These are phyloP conservation scores for Cryomyces minteri DNA, from an alignment of 495 filamentous ascomycete species.

Conservation along the genomic window DNA sequence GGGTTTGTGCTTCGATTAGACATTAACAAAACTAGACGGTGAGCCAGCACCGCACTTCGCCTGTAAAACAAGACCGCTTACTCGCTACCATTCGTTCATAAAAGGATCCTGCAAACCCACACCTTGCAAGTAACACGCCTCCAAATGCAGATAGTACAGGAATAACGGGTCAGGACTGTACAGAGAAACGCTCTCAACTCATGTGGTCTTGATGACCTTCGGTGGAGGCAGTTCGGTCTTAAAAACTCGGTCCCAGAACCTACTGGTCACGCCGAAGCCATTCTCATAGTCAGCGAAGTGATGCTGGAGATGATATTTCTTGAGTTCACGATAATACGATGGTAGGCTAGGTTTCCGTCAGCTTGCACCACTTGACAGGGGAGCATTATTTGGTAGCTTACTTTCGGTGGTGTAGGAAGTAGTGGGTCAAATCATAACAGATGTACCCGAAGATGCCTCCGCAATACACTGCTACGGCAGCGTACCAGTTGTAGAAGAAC, in stretches of 20 bases:
- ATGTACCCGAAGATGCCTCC: slow-evolving; percentile 93
- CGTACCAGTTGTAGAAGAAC: slow-evolving; percentile 73
- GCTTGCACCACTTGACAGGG: slow-evolving; percentile 1
- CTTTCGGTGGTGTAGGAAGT: slow-evolving; percentile 97
- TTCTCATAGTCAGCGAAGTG: slow-evolving; percentile 95
- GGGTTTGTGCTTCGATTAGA: too few relatives aligned
- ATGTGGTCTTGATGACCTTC: slow-evolving; percentile 21
- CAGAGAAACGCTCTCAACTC: background rate
- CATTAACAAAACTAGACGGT: too few relatives aligned
- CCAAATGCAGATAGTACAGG: background rate
- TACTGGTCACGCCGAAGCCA: slow-evolving; percentile 96
- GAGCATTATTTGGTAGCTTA: slow-evolving; percentile 21
- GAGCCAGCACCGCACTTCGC: too few relatives aligned
- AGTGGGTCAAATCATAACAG: slow-evolving; percentile 94
- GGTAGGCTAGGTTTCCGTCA: slow-evolving; percentile 37
- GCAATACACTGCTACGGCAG: slow-evolving; percentile 58
- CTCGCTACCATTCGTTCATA: too few relatives aligned
- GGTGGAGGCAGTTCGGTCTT: slow-evolving; percentile 46
- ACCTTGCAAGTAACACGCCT: background rate
- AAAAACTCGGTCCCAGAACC: slow-evolving; percentile 90
- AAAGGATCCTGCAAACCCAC: too few relatives aligned
- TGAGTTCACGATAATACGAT: slow-evolving; percentile 67
- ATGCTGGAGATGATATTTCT: slow-evolving; percentile 93
- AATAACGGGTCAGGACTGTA: background rate
- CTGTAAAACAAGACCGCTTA: too few relatives aligned